A percentile compares a stretch with the other conserved stretches of the same genome.
phyloP scores from a whole-genome alignment of 805 yeast genomes.

The Ogataea saltuana region DNA sequence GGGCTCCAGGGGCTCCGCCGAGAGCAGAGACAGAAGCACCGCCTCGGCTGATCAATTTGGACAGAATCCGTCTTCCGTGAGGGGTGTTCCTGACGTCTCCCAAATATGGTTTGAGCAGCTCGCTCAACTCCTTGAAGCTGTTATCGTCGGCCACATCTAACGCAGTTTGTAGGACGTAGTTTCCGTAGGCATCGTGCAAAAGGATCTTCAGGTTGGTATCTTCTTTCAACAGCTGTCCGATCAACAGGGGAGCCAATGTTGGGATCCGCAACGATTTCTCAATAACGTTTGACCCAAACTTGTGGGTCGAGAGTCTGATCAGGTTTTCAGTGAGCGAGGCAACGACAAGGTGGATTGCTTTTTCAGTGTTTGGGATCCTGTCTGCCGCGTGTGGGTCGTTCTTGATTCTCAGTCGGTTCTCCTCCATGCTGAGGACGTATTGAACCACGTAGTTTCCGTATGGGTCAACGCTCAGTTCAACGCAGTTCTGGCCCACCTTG shows the following conservation, averaged over 20 bases:
- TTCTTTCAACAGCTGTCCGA: constrained; percentile 42
- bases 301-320: constrained; percentile 52
- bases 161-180: constrained; percentile 59
- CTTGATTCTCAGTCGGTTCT: constrained; percentile 33
- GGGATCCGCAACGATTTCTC: constrained; percentile 54
- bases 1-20: too few relatives aligned
- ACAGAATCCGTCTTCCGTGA: constrained; percentile 90
- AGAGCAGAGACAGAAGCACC: constrained; percentile 25
- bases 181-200: constrained; percentile 60
- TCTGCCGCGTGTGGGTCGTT: constrained; percentile 27
- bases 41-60: constrained; percentile 48
- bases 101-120: constrained; percentile 68
- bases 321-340: constrained; percentile 32
- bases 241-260: constrained; percentile 46
- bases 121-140: constrained; percentile 57
- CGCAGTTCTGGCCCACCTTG: constrained; percentile 67
- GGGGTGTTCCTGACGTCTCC: constrained; percentile 85
- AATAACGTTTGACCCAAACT: constrained; percentile 61
- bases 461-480: constrained; percentile 79
- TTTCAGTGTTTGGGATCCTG: constrained; percentile 32
- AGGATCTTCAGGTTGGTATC: constrained; percentile 40
- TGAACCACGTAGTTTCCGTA: constrained; percentile 97
- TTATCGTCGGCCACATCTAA: constrained; percentile 54
- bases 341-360: constrained; percentile 33
- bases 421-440: constrained; percentile 62